Percentiles rank a stretch among this genome's conserved stretches.
Conservation (phyloP, 2,329 filamentous ascomycete genomes). For the Phaeosphaeria sp. region DNA sequence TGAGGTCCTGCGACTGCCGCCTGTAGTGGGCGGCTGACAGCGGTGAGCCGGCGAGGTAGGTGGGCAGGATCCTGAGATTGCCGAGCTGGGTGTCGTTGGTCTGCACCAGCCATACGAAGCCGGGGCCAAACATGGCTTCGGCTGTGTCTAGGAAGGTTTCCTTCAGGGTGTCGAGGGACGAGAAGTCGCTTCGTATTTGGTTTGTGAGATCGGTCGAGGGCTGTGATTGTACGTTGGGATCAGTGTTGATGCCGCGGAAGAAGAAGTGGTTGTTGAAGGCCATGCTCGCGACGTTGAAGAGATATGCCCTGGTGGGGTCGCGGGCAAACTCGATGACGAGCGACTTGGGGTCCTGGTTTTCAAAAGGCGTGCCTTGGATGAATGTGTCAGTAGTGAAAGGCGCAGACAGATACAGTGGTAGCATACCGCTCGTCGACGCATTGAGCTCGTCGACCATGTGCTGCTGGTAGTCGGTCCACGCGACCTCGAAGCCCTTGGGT, state of each 20-base stretch:
- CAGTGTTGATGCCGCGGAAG: constrained; percentile 64
- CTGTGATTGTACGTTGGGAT: constrained; percentile 28
- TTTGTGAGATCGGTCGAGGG: constrained; percentile 59
- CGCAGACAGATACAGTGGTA: neutral
- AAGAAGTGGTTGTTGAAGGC: constrained; percentile 91
- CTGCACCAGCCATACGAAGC: constrained; percentile 92
- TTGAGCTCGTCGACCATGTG: constrained; percentile 80
- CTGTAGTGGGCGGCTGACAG: constrained; percentile 86
- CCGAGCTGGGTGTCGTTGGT: constrained; percentile 52
- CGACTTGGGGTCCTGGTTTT: constrained; percentile 66
- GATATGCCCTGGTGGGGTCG: constrained; percentile 74
- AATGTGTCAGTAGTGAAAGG: neutral
- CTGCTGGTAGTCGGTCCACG: constrained; percentile 84
- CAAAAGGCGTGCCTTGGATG: constrained; percentile 66
- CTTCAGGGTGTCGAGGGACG: constrained; percentile 81
- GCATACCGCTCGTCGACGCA: constrained; percentile 70
- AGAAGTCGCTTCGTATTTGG: constrained; percentile 74
- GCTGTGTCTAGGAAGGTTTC: constrained; percentile 82
- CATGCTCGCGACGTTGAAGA: constrained; percentile 98
- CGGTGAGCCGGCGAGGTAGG: constrained; percentile 90
- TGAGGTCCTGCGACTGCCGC: constrained; percentile 71
- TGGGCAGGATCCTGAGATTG: constrained; percentile 74
- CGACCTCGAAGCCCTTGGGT: constrained; percentile 71
- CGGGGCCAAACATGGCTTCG: constrained; percentile 91
- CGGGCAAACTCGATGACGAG: constrained; percentile 79